Conservation (phyloP, 108 stramenopile genomes). For the Parietichytrium sp. region DNA sequence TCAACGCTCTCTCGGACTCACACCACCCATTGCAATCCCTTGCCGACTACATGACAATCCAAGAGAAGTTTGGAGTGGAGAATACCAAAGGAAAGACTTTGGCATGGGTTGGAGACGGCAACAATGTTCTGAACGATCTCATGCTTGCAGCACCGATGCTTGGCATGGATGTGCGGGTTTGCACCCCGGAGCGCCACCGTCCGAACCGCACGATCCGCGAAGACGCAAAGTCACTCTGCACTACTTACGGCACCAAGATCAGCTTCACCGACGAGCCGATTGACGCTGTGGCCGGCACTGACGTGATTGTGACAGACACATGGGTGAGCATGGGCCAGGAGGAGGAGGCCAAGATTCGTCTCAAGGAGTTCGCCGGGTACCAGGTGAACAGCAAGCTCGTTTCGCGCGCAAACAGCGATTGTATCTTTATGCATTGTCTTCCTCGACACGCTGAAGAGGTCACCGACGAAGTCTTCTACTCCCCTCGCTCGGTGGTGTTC, state of each 20-base stretch:
- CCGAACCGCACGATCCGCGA: slow-evolving; percentile 61
- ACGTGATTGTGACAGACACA: slow-evolving; percentile 92
- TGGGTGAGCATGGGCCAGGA: slow-evolving; percentile 98
- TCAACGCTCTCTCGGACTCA: slow-evolving; percentile 90
- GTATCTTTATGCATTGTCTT: slow-evolving; percentile 91
- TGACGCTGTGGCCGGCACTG: slow-evolving; percentile 80
- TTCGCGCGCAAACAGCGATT: slow-evolving; percentile 70
- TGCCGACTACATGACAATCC: slow-evolving; percentile 90
- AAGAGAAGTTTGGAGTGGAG: slow-evolving; percentile 79
- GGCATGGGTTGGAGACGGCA: slow-evolving; percentile 96
- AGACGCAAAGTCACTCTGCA: neutral
- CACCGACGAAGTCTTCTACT: slow-evolving; percentile 90
- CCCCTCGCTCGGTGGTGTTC: slow-evolving; percentile 79
- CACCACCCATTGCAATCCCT: slow-evolving; percentile 95
- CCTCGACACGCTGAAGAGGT: slow-evolving; percentile 95
- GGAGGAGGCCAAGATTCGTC: slow-evolving; percentile 78
- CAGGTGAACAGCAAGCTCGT: slow-evolving; percentile 82
- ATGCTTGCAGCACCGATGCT: slow-evolving; percentile 84
- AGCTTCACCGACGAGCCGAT: slow-evolving; percentile 39
- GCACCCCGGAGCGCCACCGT: slow-evolving; percentile 85
- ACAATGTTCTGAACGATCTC: slow-evolving; percentile 94
- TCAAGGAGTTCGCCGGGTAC: slow-evolving; percentile 86
- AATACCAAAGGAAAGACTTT: slow-evolving; percentile 68
- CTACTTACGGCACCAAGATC: neutral
- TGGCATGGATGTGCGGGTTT: slow-evolving; percentile 89